These are phyloP conservation scores for Colletotrichum viniferum DNA, from an alignment of 2,329 filamentous ascomycete genomes.

Conservation along the genomic window DNA sequence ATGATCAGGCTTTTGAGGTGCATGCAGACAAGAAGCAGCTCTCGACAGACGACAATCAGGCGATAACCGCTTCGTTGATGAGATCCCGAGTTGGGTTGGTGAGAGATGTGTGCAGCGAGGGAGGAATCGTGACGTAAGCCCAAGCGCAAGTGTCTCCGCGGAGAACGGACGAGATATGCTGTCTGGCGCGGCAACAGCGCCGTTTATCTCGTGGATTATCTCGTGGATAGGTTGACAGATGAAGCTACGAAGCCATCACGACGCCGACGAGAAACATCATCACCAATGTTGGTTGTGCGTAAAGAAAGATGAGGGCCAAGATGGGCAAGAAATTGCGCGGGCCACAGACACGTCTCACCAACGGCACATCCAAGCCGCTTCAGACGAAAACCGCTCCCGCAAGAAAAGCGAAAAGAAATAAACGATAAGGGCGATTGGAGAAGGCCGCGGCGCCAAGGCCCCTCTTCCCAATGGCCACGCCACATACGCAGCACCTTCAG, in stretches of 20 bases:
- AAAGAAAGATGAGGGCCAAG: background rate
- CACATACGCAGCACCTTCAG: background rate
- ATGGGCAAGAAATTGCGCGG: background rate
- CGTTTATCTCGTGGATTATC: background rate
- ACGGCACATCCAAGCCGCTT: background rate
- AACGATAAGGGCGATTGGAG: background rate
- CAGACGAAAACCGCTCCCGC: background rate
- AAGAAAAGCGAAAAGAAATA: background rate
- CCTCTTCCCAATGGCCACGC: background rate
- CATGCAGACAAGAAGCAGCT: background rate
- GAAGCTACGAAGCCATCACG: background rate
- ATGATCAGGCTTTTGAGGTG: background rate
- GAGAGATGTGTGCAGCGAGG: background rate
- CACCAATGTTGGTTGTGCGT: background rate
- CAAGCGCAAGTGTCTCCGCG: background rate
- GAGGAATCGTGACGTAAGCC: background rate
- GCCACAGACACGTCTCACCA: background rate
- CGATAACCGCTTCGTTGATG: background rate
- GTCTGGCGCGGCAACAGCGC: background rate
- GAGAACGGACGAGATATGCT: background rate
- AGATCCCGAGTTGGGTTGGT: background rate
- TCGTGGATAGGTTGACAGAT: background rate
- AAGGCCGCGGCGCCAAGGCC: background rate
- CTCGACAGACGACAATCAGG: background rate
- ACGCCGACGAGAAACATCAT: rapidly evolving